A percentile compares a stretch with the other conserved stretches of the same genome.
phyloP scores from a whole-genome alignment of 1,284 basidiomycete genomes.

The Kwoniella shivajii region DNA sequence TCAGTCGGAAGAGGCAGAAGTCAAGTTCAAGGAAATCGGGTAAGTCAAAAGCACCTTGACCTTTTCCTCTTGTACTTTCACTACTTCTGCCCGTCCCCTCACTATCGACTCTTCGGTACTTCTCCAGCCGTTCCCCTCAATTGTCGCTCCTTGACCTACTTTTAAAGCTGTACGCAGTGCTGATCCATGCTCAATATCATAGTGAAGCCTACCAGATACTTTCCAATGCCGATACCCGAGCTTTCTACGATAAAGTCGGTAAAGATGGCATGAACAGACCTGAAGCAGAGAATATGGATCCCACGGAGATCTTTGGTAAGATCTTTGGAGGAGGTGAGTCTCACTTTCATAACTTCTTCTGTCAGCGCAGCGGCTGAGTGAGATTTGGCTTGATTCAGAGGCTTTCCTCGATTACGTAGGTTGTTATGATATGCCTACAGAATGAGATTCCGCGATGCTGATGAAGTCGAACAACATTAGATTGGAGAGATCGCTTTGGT shows the following conservation, averaged over 20 bases:
- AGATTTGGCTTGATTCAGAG: constrained; percentile 26
- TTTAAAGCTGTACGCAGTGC: too few species aligned
- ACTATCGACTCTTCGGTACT: too few species aligned
- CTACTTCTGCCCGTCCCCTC: neutral
- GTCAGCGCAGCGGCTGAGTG: neutral
- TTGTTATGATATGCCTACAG: constrained; percentile 19
- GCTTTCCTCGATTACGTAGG: constrained; percentile 72
- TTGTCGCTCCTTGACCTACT: too few species aligned
- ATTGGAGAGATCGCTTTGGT: constrained; percentile 91
- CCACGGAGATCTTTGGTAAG: constrained; percentile 85
- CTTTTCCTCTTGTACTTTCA: too few species aligned
- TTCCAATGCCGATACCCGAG: constrained; percentile 79
- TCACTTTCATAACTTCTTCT: neutral
- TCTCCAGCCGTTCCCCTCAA: too few species aligned
- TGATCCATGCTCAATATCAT: neutral
- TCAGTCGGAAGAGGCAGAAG: constrained; percentile 78
- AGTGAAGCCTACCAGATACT: constrained; percentile 91
- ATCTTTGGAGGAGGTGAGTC: constrained; percentile 86
- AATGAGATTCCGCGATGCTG: neutral
- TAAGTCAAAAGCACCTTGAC: too few species aligned
- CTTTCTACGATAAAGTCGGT: constrained; percentile 94
- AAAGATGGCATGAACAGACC: constrained; percentile 58
- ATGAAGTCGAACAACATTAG: constrained; percentile 53
- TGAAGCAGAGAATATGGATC: constrained; percentile 63
- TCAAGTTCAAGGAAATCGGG: constrained; percentile 93